Evolutionary conservation across 495 filamentous ascomycete species (phyloP), one percentile per base, ranked within the genome.

Genomic region (Hypoxylon rickii): DNA sequence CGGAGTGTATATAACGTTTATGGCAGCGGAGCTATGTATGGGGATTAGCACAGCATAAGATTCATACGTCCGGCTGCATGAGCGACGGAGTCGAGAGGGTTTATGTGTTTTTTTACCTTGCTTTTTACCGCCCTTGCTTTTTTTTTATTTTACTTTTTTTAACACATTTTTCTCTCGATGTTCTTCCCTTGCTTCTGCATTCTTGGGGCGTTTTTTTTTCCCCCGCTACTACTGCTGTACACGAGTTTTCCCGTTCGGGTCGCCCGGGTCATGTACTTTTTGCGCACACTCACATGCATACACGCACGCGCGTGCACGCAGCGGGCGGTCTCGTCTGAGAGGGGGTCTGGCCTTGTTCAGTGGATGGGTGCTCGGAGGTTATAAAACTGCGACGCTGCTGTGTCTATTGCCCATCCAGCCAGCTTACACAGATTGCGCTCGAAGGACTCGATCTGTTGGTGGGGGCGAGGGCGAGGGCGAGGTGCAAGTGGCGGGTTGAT

Each of bases 11-110:
- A 56, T 53, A 53, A 10, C n/a, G 38, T 44, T 41, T 44, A 58
- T 17, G 44, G 43, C 48, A 33, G 49, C 41, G 29, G 31, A 16
- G 24, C 17, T 26, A 45, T 53, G 48, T 43, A 43, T 41, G 40
- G 48, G 44, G 48, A 53, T 44, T 31, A 51, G 45, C 59, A 61
- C 44, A 46, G 40, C 51, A 42, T 55, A 45, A 17, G 54, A 58
- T 54, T 46, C 50, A 55, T 55, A 63, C 51, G 42, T 60, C 61
- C 61, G 51, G 37, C 36, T 58, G 61, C 61, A 64, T 64, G 37
- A 64, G 61, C 61, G 61, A 60, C 22, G 61, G 61, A 58, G 61
- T 60, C 49, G 61, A 60, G 42, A 40, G 48, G 26, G 44, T 11
- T 42, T 55, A n/a, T n/a, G n/a, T 49, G 44, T 13, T 51, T 54